phyloP scores from a whole-genome alignment of 257 asterid species.

The Galeopsis tetrahit region DNA sequence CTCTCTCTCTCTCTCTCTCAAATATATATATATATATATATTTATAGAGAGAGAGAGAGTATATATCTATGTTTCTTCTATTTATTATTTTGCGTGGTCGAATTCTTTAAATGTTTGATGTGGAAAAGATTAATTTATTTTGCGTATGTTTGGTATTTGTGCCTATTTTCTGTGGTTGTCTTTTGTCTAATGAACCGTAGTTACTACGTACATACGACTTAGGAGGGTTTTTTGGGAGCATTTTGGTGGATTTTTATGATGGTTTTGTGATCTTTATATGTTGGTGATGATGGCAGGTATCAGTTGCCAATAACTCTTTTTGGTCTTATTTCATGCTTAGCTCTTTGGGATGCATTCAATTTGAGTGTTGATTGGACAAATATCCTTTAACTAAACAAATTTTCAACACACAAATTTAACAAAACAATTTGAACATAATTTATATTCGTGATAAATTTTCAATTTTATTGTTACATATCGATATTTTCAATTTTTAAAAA shows the following conservation, averaged over 20 bases:
- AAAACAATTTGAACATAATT: too few species aligned
- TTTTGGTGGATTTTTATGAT: neutral
- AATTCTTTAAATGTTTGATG: slow-evolving; percentile 1
- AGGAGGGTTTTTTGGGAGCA: neutral
- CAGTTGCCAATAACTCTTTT: slow-evolving; percentile 81
- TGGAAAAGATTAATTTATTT: neutral
- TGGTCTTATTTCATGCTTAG: slow-evolving; percentile 75
- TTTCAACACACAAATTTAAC: too few species aligned
- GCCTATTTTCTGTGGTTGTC: neutral
- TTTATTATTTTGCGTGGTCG: too few species aligned
- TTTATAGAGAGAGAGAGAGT: too few species aligned
- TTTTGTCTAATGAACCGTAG: slow-evolving; percentile 22
- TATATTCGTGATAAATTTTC: too few species aligned
- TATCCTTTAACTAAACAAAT: slow-evolving; percentile 53
- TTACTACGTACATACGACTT: neutral
- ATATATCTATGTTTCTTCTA: slow-evolving; percentile 1
- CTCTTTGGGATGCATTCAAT: slow-evolving; percentile 79
- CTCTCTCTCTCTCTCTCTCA: too few species aligned
- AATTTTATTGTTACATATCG: too few species aligned
- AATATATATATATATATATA: too few species aligned
- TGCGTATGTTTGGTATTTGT: neutral
- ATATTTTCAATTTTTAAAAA: too few species aligned
- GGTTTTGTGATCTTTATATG: neutral
- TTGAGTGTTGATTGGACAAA: slow-evolving; percentile 60
- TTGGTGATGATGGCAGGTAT: slow-evolving; percentile 58